These are phyloP conservation scores for Xylariales sp. DNA, from an alignment of 2,329 filamentous ascomycete genomes.

Conservation along the genomic window DNA sequence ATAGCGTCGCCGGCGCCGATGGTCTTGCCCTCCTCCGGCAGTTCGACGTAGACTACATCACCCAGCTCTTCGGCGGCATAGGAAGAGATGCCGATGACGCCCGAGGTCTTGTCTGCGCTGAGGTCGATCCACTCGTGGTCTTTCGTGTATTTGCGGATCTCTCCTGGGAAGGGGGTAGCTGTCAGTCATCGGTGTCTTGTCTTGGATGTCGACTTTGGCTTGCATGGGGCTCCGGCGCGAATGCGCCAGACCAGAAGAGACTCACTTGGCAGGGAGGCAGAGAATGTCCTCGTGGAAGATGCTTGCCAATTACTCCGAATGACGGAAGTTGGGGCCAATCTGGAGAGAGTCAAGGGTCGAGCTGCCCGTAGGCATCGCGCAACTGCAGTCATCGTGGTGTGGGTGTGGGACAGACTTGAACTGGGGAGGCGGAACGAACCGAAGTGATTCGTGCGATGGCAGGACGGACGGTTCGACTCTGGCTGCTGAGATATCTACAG, in stretches of 20 bases:
- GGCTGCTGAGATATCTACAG: too few relatives aligned
- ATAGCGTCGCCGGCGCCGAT: constrained; percentile 76
- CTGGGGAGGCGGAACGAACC: too few relatives aligned
- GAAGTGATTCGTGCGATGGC: too few relatives aligned
- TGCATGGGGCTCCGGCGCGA: too few relatives aligned
- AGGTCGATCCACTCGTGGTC: constrained; percentile 99
- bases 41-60: constrained; percentile 96
- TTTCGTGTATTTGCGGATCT: constrained; percentile 82
- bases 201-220: not conserved
- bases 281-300: constrained; percentile 41
- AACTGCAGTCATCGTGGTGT: constrained; percentile 42
- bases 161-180: constrained; percentile 35
- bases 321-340: constrained; percentile 30
- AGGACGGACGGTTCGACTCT: too few relatives aligned
- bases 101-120: constrained; percentile 74
- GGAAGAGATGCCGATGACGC: constrained; percentile 77
- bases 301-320: constrained; percentile 30
- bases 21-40: constrained; percentile 67
- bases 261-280: constrained; percentile 37
- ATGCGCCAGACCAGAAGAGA: too few relatives aligned
- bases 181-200: not conserved
- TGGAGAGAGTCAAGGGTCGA: constrained; percentile 40
- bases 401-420: constrained; percentile 4
- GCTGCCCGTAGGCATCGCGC: constrained; percentile 49
- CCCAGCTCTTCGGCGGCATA: constrained; percentile 91